Conservation (phyloP, 306 rosid species). For the Medicago truncatula region MtrunA17r5.0-ANR NC_053042.1:13703001-13703500, state of each 20-base stretch:
- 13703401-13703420: fast-evolving
- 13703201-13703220: slow-evolving; percentile 13
- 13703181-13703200: slow-evolving; percentile 10
- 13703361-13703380: background rate
- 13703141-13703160: background rate
- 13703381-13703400: background rate
- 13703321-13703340: background rate
- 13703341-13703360: background rate
- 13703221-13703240: background rate
- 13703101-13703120: background rate
- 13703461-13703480: slow-evolving; percentile 8
- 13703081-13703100: slow-evolving; percentile 14
- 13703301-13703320: background rate
- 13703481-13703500: background rate
- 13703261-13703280: background rate
- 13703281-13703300: background rate
- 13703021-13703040: background rate
- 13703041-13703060: slow-evolving; percentile 7
- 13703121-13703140: background rate
- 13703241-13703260: background rate
- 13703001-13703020: slow-evolving; percentile 23
- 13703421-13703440: background rate
- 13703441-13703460: background rate
- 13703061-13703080: slow-evolving; percentile 27
- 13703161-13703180: background rate